Conservation (phyloP, 352 stramenopile species). For the Phytopythium vexans region DNA sequence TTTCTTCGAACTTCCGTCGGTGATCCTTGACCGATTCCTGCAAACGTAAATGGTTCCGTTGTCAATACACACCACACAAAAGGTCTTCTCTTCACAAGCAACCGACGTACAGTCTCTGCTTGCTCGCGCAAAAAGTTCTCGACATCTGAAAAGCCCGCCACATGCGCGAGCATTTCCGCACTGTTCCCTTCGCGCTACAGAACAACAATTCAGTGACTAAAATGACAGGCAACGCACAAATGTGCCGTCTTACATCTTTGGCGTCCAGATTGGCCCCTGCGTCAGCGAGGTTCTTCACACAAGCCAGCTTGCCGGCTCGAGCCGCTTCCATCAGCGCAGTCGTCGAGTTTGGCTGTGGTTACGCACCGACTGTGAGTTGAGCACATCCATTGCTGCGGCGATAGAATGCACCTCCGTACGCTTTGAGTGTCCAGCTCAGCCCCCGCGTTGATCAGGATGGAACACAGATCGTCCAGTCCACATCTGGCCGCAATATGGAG, state of each 20-base stretch:
- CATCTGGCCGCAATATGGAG: conserved; percentile 77
- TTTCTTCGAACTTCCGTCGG: conserved; percentile 81
- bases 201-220: not conserved
- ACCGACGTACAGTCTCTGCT: conserved; percentile 68
- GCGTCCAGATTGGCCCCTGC: conserved; percentile 62
- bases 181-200: conserved; percentile 70
- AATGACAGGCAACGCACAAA: not conserved
- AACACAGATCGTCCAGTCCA: conserved; percentile 74
- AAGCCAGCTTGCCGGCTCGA: conserved; percentile 71
- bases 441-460: conserved; percentile 60
- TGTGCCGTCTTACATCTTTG: conserved; percentile 59
- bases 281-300: conserved; percentile 66
- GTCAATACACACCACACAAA: not conserved
- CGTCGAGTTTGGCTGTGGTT: conserved; percentile 69
- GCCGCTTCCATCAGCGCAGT: conserved; percentile 88
- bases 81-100: not conserved
- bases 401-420: conserved; percentile 30
- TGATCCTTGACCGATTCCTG: conserved; percentile 86
- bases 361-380: not conserved
- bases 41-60: not conserved
- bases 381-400: not conserved
- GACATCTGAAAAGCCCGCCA: conserved; percentile 61
- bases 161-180: conserved; percentile 57
- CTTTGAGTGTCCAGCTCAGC: conserved; percentile 75
- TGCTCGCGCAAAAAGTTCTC: conserved; percentile 79